These are phyloP conservation scores for Colletotrichum chlorophyti DNA, from an alignment of 2,329 filamentous ascomycete genomes.

Conservation along the genomic window DNA sequence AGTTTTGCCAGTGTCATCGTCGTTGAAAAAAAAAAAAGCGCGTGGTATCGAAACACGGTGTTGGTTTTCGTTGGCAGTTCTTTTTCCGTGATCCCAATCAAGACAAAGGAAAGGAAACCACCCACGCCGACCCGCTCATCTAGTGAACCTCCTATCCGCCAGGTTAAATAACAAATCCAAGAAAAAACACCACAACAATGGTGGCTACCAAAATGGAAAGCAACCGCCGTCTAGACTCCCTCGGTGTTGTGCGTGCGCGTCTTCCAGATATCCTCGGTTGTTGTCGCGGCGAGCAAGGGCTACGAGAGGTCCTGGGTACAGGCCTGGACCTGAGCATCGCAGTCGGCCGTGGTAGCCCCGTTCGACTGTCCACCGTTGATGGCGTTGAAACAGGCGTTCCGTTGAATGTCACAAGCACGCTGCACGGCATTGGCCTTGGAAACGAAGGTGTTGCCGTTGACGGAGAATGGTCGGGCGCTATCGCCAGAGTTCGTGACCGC, in stretches of 20 bases:
- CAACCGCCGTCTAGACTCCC: constrained; percentile 1
- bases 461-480: constrained; percentile 57
- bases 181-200: constrained; percentile 12
- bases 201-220: constrained; percentile 9
- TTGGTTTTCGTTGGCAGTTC: too few relatives aligned
- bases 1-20: constrained; percentile 18
- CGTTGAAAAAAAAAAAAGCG: not conserved
- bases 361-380: constrained; percentile 56
- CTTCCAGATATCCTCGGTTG: not conserved
- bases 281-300: constrained; percentile 7
- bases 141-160: not conserved
- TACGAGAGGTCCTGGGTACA: constrained; percentile 46
- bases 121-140: constrained; percentile 12
- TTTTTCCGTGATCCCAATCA: too few relatives aligned
- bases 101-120: constrained; percentile 9
- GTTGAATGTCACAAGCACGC: constrained; percentile 68
- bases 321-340: constrained; percentile 58
- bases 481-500: constrained; percentile 55
- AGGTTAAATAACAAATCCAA: constrained; percentile 6
- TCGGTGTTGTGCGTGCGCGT: not conserved
- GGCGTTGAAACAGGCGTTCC: constrained; percentile 64
- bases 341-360: constrained; percentile 54
- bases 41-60: constrained; percentile 23
- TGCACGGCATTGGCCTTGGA: constrained; percentile 61
- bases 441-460: constrained; percentile 65